phyloP scores from a whole-genome alignment of 176 grass and related monocot species.

The Luzula sylvatica region DNA sequence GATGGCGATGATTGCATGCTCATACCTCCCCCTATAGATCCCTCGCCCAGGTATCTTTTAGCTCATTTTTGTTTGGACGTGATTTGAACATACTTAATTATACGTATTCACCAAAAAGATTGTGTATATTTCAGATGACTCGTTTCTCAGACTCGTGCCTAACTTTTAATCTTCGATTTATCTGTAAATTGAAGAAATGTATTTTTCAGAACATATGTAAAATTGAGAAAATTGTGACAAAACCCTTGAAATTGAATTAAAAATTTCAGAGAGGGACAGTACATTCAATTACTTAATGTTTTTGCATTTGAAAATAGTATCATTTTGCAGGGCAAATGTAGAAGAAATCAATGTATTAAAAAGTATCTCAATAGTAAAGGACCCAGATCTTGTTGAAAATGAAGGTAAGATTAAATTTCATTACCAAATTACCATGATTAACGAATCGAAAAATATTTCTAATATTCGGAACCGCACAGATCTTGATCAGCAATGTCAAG shows the following conservation, averaged over 20 bases:
- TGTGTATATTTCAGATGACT: too few relatives aligned
- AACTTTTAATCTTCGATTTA: slow-evolving; percentile 7
- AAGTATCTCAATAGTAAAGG: slow-evolving; percentile 31
- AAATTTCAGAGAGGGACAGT: neutral
- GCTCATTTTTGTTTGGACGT: too few relatives aligned
- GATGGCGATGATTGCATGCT: slow-evolving; percentile 61
- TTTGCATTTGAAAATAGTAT: neutral
- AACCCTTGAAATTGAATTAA: neutral
- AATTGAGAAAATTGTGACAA: too few relatives aligned
- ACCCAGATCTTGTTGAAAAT: slow-evolving; percentile 59
- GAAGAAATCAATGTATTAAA: slow-evolving; percentile 42
- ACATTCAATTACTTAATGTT: neutral
- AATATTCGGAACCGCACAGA: slow-evolving; percentile 36
- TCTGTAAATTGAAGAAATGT: neutral
- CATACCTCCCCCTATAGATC: slow-evolving; percentile 24
- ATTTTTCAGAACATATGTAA: neutral
- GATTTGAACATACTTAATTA: too few relatives aligned
- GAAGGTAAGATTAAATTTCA: slow-evolving; percentile 45
- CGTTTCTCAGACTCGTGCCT: too few relatives aligned
- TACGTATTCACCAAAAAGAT: too few relatives aligned
- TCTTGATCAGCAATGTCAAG: slow-evolving; percentile 76
- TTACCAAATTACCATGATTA: neutral
- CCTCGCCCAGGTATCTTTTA: slow-evolving; percentile 51
- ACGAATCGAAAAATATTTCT: slow-evolving; percentile 11
- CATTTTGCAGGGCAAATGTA: slow-evolving; percentile 35